These are phyloP conservation scores for Mycena vitilis DNA, from an alignment of 768 basidiomycete genomes.

Conservation along the genomic window DNA sequence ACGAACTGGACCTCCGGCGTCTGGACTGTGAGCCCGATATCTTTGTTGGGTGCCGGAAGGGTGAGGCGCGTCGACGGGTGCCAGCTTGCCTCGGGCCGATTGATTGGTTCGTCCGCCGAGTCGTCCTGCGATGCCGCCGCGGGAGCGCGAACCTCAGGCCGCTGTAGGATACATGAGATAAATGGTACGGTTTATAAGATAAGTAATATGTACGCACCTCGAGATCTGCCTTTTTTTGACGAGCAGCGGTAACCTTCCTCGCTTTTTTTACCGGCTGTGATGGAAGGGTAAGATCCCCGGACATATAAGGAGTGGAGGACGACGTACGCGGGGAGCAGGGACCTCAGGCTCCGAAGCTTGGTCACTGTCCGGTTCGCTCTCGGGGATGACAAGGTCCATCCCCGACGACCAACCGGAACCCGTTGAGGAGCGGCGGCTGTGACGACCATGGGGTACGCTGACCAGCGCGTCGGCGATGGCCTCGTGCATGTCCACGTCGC, in stretches of 20 bases:
- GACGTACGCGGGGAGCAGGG: neutral
- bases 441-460: neutral
- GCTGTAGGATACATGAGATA: no score
- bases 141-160: no score
- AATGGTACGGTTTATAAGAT: no score
- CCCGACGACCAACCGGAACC: slow-evolving; percentile 3
- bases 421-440: slow-evolving; percentile 9
- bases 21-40: slow-evolving; percentile 9
- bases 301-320: no score
- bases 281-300: no score
- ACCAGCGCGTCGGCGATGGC: slow-evolving; percentile 13
- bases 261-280: no score
- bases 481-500: neutral
- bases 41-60: slow-evolving; percentile 13
- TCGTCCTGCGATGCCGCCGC: no score
- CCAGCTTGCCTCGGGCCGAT: slow-evolving; percentile 7
- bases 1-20: neutral
- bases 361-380: slow-evolving; percentile 1
- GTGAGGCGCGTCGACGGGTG: neutral
- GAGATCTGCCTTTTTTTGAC: slow-evolving; percentile 2
- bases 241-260: slow-evolving; percentile 1
- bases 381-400: neutral
- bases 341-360: neutral
- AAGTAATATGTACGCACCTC: no score
- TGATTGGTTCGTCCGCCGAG: no score